Evolutionary conservation across 176 grass and related monocot genomes (phyloP).

Genomic region (Leersia perrieri): DNA sequence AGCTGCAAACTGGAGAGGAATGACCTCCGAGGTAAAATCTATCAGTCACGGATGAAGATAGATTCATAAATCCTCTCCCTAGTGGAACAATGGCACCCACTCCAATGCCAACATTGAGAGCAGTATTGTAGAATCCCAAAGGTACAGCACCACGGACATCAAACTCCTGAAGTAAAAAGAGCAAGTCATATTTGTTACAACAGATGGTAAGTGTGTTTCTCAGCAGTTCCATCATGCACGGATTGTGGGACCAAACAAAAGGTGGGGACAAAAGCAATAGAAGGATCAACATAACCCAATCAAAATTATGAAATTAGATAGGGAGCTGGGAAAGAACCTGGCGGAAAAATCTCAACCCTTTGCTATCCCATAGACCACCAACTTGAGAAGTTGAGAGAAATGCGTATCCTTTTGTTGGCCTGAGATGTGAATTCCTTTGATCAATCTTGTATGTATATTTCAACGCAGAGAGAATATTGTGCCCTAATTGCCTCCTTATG

Average conservation of each 20-base stretch:
- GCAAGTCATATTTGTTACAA: slow-evolving; percentile 1
- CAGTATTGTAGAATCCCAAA: slow-evolving; percentile 70
- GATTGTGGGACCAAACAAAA: background rate
- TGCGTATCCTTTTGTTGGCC: slow-evolving; percentile 85
- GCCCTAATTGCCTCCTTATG: slow-evolving; percentile 74
- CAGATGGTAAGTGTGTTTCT: background rate
- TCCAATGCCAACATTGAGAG: slow-evolving; percentile 75
- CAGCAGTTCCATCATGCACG: background rate
- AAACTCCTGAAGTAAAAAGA: slow-evolving; percentile 65
- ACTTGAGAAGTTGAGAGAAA: slow-evolving; percentile 84
- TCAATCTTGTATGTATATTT: slow-evolving; percentile 94
- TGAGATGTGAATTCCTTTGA: slow-evolving; percentile 73
- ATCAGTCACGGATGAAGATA: slow-evolving; percentile 55
- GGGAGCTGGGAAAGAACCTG: slow-evolving; percentile 51
- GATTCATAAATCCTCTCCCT: slow-evolving; percentile 62
- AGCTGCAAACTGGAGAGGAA: slow-evolving; percentile 69
- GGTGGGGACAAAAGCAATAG: background rate
- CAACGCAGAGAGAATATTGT: slow-evolving; percentile 80
- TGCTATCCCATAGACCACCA: slow-evolving; percentile 71
- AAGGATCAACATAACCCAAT: background rate
- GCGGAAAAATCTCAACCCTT: slow-evolving; percentile 63
- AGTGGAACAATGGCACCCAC: slow-evolving; percentile 80
- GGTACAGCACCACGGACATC: slow-evolving; percentile 78
- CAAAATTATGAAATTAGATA: background rate
- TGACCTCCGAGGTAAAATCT: slow-evolving; percentile 80